Base-by-base conservation (phyloP, 2,329 filamentous ascomycete genomes). In the Penicillium sp. region DNA sequence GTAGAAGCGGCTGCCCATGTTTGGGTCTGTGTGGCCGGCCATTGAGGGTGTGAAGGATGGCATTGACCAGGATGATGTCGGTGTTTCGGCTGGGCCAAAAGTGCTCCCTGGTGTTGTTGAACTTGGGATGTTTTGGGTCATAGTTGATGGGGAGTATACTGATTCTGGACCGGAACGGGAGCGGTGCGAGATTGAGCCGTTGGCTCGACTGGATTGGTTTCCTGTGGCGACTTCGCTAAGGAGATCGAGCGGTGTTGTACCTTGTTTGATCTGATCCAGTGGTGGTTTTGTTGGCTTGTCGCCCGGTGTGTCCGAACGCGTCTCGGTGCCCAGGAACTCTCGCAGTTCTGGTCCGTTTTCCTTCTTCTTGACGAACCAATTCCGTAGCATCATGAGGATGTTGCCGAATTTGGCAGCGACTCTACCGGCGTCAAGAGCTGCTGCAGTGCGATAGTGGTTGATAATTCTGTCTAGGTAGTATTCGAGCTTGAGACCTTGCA, bases 391-490 rank as follows among this genome's bases (percentile, higher is more conserved):
- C 40, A 77, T 72, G 8, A 89, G 69, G 5, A 89, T 82, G 48
- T 87, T 75, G 2, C 85, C 72, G 52, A 89, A 89, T 65, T 87
- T 89, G 40, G 76, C 74, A 0, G 84, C 80, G 0, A 84, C 81
- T 1, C 83, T 76, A 36, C 80, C 86, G 49, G 77, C 79, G 41
- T 85, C 80, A 1, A 78, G 77, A 3, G 79, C 78, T 0, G 84
- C 83, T 0, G 82, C 77, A 31, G 77, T 75, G 47, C 77, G 76
- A 58, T 91, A 85, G 56, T 84, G 82, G 1, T 81, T 77, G 1
- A 88, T 78, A 16, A 90, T 72, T n/a, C 74, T 76, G 52, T 87
- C 82, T 2, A 94, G 74, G 61, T 88, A 85, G 44, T 79, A 73
- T 53, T 81, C 77, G 13, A 78, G 71, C 49, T 82, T 81, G 69